phyloP scores from a whole-genome alignment of 257 asterid species.

The Solanum sparsipilum region DNA sequence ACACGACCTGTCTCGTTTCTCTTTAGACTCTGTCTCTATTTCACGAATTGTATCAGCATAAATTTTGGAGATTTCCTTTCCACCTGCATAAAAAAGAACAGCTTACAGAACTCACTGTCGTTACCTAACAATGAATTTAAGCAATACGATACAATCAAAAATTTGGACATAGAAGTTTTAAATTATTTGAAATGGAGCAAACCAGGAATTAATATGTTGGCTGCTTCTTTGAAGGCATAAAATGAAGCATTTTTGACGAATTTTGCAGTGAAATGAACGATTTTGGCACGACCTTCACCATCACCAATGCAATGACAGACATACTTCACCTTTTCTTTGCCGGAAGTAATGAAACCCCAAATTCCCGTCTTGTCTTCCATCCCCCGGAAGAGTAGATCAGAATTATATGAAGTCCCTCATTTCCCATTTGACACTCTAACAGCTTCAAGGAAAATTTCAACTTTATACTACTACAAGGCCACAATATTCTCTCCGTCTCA shows the following conservation, averaged over 20 bases:
- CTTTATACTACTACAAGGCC: neutral
- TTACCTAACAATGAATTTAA: neutral
- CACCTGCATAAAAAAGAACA: constrained; percentile 11
- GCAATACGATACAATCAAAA: neutral
- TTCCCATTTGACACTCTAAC: neutral
- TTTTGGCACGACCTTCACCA: constrained; percentile 22
- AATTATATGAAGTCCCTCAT: neutral
- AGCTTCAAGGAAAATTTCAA: neutral
- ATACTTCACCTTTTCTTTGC: neutral
- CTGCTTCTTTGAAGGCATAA: constrained; percentile 16
- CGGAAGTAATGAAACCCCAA: neutral
- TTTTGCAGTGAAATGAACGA: constrained; percentile 4
- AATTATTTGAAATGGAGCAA: neutral
- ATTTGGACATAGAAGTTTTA: too few species aligned
- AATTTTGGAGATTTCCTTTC: constrained; percentile 14
- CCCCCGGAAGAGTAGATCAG: neutral
- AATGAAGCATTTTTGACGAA: constrained; percentile 23
- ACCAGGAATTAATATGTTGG: constrained; percentile 32
- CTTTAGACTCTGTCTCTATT: neutral
- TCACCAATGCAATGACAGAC: constrained; percentile 5
- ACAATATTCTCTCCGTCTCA: neutral
- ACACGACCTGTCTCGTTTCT: neutral
- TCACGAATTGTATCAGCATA: constrained; percentile 18
- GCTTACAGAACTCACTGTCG: too few species aligned
- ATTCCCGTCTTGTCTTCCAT: neutral